These are phyloP conservation scores for Blumeriella jaapii DNA, from an alignment of 2,329 filamentous ascomycete genomes.

Conservation along the genomic window DNA sequence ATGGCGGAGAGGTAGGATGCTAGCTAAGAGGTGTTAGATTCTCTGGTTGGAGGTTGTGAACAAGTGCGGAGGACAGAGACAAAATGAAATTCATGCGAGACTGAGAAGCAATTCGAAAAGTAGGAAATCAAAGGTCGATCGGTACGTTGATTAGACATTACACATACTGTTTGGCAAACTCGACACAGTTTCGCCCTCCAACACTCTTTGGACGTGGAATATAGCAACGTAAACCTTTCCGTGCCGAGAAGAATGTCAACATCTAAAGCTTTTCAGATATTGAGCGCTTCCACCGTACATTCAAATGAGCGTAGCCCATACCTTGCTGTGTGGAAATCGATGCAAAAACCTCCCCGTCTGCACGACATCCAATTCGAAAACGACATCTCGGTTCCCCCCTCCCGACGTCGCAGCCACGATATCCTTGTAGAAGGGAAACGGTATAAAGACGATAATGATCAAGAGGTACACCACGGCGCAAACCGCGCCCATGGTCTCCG, in stretches of 20 bases:
- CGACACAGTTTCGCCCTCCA: too few relatives aligned
- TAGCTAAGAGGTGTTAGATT: slow-evolving; percentile 45
- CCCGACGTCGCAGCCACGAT: slow-evolving; percentile 92
- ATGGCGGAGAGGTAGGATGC: slow-evolving; percentile 92
- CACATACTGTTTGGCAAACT: too few relatives aligned
- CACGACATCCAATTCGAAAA: slow-evolving; percentile 35
- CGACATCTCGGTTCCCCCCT: slow-evolving; percentile 81
- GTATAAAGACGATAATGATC: slow-evolving; percentile 81
- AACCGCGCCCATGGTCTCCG: slow-evolving; percentile 92
- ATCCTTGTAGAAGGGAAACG: slow-evolving; percentile 96
- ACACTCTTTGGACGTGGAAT: too few relatives aligned
- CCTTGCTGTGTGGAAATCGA: slow-evolving; percentile 89
- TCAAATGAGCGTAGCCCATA: slow-evolving; percentile 28
- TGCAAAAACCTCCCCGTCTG: slow-evolving; percentile 80
- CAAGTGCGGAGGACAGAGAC: too few relatives aligned
- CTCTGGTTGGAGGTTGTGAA: too few relatives aligned
- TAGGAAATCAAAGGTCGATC: background rate
- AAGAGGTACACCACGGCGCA: slow-evolving; percentile 89
- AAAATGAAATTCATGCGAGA: background rate
- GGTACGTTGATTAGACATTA: too few relatives aligned
- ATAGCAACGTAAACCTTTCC: too few relatives aligned
- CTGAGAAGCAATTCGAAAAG: background rate
- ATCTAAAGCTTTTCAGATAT: background rate
- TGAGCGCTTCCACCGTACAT: background rate
- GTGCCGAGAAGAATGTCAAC: background rate